Evolutionary conservation across 495 filamentous ascomycete genomes (phyloP), one percentile per base, ranked within the genome.

Genomic region (Symbiotaphrina buchneri): DNA sequence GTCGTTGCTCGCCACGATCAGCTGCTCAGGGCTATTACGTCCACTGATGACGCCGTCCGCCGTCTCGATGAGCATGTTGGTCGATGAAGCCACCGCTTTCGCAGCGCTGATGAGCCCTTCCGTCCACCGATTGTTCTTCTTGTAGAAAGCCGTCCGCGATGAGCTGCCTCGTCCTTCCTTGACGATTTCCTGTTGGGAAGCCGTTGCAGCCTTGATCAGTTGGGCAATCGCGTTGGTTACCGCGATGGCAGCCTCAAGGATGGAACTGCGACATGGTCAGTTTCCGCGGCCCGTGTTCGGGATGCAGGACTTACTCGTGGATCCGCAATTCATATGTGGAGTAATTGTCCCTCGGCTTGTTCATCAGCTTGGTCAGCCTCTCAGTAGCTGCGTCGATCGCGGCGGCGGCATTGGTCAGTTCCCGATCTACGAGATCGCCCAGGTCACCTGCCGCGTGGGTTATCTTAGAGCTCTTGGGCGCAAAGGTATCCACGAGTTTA

Each of bases 61-160:
- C 13, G 84, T 95, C 58, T 95, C 90, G 41, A 95, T 97, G 37
- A 97, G 61, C 21, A 69, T 87, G 56, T 93, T 94, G 26, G 90
- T 97, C 0, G 78, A 84, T 3, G 58, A 47, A 8, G 87, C 87
- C 5, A 97, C 90, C 1, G 87, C 87, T 55, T 95, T 95, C 30
- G 87, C 87, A 3, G 87, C 87, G 21, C 79, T 90, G 48, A 97
- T 92, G 27, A 97, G 64, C 28, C 87, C 87, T 47, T 97, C 90
- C 0, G 87, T 95, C 87, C 87, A 97, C 24, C 87, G 71, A 42
- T 80, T 80, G 61, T 94, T 90, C 58, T 92, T 92, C 65, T 97
- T 97, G 71, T 97, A 97, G 60, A 95, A 97, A 21, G 82, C 80
- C n/a, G 85, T 84, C 16, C 69, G 64, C 23, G 82, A 87, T 22